Conservation (phyloP, 345 rosid genomes). For the Schrenkiella parvula region DNA sequence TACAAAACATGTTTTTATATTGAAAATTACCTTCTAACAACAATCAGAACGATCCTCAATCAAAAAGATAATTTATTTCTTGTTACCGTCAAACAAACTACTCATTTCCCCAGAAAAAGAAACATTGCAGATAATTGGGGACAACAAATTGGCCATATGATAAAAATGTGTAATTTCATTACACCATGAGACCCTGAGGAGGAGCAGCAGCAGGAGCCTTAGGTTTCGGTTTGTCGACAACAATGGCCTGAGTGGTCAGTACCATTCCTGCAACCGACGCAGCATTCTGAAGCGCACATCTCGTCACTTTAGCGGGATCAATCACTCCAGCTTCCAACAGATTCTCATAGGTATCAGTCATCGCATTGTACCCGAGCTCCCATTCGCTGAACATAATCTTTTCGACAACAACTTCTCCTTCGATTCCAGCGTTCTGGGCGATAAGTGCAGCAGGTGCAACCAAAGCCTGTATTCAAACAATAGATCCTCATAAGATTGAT, state of each 20-base stretch:
- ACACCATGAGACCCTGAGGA: constrained; percentile 61
- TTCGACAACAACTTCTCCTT: constrained; percentile 95
- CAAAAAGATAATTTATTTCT: constrained; percentile 18
- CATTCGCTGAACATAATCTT: constrained; percentile 70
- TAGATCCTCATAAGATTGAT: not conserved
- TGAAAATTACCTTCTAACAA: too few relatives aligned
- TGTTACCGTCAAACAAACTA: constrained; percentile 19
- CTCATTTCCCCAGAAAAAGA: constrained; percentile 11
- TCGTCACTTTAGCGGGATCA: constrained; percentile 91
- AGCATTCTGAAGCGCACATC: constrained; percentile 91
- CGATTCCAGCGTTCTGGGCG: constrained; percentile 92
- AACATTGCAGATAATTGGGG: constrained; percentile 24
- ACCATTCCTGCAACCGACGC: constrained; percentile 99
- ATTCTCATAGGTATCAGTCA: constrained; percentile 87
- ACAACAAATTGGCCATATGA: constrained; percentile 11
- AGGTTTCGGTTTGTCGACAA: constrained; percentile 80
- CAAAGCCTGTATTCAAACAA: constrained; percentile 51
- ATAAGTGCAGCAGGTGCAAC: constrained; percentile 85
- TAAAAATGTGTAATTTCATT: constrained; percentile 2
- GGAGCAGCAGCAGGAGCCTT: constrained; percentile 53
- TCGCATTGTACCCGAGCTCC: constrained; percentile 94
- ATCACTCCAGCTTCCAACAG: constrained; percentile 86
- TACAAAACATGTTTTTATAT: too few relatives aligned
- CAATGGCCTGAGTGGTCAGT: constrained; percentile 95
- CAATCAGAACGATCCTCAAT: constrained; percentile 4